Base-by-base conservation (phyloP, 768 basidiomycete genomes). In the Boletus vermiculosoides region DNA sequence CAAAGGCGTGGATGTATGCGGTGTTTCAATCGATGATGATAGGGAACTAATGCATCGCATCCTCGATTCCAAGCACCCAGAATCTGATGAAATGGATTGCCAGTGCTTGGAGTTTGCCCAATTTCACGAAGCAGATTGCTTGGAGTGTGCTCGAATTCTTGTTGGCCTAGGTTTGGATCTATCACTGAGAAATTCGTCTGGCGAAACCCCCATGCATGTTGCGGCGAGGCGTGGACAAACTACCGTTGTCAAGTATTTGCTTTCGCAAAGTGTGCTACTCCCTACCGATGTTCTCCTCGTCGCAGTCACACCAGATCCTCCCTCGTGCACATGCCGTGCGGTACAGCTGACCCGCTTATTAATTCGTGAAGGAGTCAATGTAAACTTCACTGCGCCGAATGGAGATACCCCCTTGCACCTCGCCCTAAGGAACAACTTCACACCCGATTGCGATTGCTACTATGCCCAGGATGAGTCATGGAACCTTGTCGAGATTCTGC, bases 91-190 rank as follows among this genome's bases (percentile, higher is more conserved):
- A n/a, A n/a, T n/a, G n/a, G n/a, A n/a, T n/a, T n/a, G n/a, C n/a
- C n/a, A n/a, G n/a, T n/a, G n/a, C n/a, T n/a, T n/a, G n/a, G n/a
- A n/a, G n/a, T n/a, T n/a, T n/a, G n/a, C n/a, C n/a, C n/a, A n/a
- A n/a, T n/a, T n/a, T n/a, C n/a, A n/a, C 8, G 45, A 22, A 23
- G 15, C 25, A 23, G 15, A 33, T 11, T 25, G 4, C 30, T 20
- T 55, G 45, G 45, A 54, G 34, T 18, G 37, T 2, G 45, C 18
- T 16, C 34, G 5, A 1, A 5, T 36, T 20, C 53, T 57, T 25
- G 5, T 47, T 23, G 7, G 20, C 13, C 7, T n/a, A 4, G 56
- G 56, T 18, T 57, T 45, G 56, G 45, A 55, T 42, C 20, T 16
- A 22, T 57, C 33, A 8, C 11, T 7, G 39, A 55, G 7, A 15